phyloP scores from a whole-genome alignment of 2,329 filamentous ascomycete genomes.

The Apiospora marii region DNA sequence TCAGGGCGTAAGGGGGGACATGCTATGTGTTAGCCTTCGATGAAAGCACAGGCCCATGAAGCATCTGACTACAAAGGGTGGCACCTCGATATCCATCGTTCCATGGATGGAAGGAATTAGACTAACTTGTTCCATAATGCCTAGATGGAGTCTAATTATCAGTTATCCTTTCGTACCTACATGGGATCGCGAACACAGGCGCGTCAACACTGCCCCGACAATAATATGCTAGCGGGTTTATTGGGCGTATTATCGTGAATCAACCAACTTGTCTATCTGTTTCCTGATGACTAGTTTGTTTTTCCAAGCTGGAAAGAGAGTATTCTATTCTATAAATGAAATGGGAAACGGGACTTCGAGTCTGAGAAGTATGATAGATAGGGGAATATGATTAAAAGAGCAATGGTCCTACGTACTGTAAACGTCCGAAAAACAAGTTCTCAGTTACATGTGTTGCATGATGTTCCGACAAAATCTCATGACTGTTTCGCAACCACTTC shows the following conservation, averaged over 20 bases:
- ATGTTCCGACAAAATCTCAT: conserved; percentile 36
- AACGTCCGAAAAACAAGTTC: too few species aligned
- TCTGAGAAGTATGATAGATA: background rate
- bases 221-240: background rate
- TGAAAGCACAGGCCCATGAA: background rate
- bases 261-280: background rate
- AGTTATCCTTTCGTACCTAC: background rate
- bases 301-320: background rate
- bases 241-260: background rate
- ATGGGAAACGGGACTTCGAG: background rate
- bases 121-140: too few species aligned
- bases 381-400: background rate
- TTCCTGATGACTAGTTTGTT: background rate
- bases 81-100: background rate
- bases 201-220: background rate
- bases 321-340: too few species aligned
- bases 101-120: too few species aligned
- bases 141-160: background rate
- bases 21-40: background rate
- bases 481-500: conserved; percentile 29
- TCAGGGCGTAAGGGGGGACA: conserved; percentile 68
- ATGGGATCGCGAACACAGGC: background rate
- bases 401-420: too few species aligned
- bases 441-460: background rate
- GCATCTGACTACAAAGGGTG: background rate